A percentile compares a stretch with the other conserved stretches of the same genome.
Evolutionary conservation across 768 basidiomycete genomes (phyloP).

Genomic region (Xerocomellus chrysenteron): DNA sequence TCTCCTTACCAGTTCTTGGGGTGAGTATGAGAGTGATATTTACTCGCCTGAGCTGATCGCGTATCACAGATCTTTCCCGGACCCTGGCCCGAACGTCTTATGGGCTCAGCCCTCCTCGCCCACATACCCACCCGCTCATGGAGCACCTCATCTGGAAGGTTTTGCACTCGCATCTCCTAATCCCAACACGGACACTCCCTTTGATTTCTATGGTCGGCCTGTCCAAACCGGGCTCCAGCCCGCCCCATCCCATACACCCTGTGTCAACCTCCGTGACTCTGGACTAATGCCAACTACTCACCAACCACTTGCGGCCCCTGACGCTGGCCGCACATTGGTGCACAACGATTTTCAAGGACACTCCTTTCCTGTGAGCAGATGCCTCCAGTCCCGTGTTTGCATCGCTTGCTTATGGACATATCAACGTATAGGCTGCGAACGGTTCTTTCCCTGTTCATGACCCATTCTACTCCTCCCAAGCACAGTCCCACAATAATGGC

Average conservation of each 20-base stretch:
- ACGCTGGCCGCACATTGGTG: not conserved
- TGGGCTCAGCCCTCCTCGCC: not conserved
- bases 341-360: not conserved
- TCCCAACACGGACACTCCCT: too few relatives aligned
- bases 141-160: not conserved
- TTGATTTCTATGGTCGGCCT: too few relatives aligned
- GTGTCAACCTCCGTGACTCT: not conserved
- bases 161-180: not conserved
- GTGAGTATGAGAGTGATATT: not conserved
- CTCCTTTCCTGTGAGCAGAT: conserved; percentile 6
- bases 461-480: rapidly evolving
- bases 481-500: not conserved
- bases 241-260: too few relatives aligned
- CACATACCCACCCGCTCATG: not conserved
- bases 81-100: not conserved
- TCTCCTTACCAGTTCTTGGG: not conserved
- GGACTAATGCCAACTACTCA: not conserved
- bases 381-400: too few relatives aligned
- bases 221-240: not conserved
- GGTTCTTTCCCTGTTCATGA: not conserved
- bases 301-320: too few relatives aligned
- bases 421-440: not conserved
- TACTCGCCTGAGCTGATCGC: not conserved
- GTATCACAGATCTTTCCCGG: not conserved
- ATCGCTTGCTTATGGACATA: not conserved